Conservation (phyloP, 768 basidiomycete species). For the Mycena galericulata region DNA sequence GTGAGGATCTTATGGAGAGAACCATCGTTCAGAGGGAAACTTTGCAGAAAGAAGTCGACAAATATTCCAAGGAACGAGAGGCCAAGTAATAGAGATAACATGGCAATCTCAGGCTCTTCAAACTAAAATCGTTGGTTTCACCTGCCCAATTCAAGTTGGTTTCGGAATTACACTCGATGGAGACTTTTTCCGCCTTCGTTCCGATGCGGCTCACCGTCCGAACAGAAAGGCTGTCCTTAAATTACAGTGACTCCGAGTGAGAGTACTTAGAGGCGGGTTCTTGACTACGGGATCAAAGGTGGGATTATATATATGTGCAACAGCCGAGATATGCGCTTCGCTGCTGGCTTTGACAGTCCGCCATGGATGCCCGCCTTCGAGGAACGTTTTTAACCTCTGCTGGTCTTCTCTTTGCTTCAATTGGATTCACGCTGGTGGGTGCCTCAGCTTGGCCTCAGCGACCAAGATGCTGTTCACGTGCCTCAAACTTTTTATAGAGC, state of each 20-base stretch:
- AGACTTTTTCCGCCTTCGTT: no score
- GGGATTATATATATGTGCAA: conserved; percentile 6
- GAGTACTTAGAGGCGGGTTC: background rate
- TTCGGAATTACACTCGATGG: no score
- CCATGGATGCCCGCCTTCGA: conserved; percentile 34
- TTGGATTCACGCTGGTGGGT: conserved; percentile 36
- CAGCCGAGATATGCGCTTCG: background rate
- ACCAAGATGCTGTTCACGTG: conserved; percentile 8
- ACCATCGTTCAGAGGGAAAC: conserved; percentile 31
- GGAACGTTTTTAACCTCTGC: conserved; percentile 26
- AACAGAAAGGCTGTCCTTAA: no score
- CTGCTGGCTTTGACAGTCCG: conserved; percentile 35
- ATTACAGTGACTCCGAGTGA: no score
- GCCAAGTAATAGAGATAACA: background rate
- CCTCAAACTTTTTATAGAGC: conserved; percentile 23
- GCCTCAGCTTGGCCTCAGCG: background rate
- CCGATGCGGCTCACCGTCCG: no score
- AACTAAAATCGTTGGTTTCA: background rate
- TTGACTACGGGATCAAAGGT: background rate
- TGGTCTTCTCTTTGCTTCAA: conserved; percentile 29
- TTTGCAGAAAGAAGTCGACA: conserved; percentile 32
- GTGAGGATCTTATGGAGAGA: conserved; percentile 32
- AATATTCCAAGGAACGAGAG: conserved; percentile 32
- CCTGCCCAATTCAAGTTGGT: no score
- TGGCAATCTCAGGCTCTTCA: no score